phyloP scores from a whole-genome alignment of 371 early-diverging fungal species.

The Mycotypha africana region DNA sequence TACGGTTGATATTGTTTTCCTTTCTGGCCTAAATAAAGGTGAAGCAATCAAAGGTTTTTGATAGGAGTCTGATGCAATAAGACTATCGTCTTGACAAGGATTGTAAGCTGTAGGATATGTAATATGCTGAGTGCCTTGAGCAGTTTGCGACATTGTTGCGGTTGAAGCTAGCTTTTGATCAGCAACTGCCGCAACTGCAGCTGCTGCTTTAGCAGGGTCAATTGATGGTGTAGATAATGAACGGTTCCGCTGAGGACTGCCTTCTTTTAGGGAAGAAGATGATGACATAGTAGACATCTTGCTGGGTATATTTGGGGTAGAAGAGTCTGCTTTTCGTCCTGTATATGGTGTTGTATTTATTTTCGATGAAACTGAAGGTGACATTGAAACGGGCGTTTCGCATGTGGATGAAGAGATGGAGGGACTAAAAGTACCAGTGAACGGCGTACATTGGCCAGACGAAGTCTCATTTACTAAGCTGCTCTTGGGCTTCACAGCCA shows the following conservation, averaged over 20 bases:
- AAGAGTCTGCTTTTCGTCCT: conserved; percentile 1
- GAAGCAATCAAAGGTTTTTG: too few relatives aligned
- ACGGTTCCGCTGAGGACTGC: conserved; percentile 11
- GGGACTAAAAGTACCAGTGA: conserved; percentile 3
- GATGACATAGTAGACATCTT: conserved; percentile 16
- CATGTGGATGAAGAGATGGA: conserved; percentile 10
- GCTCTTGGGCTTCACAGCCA: background rate
- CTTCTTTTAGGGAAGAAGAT: conserved; percentile 11
- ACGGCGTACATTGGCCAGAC: conserved; percentile 12
- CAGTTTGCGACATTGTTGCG: background rate
- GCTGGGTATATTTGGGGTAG: conserved; percentile 18
- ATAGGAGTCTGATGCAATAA: background rate
- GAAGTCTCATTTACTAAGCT: too few relatives aligned
- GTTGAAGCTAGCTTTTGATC: background rate
- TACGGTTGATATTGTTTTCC: background rate
- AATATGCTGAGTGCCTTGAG: background rate
- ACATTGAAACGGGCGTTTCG: conserved; percentile 17
- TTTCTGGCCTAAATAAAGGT: too few relatives aligned
- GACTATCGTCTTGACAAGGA: too few relatives aligned
- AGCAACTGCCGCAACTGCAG: conserved; percentile 10
- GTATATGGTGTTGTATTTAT: conserved; percentile 9
- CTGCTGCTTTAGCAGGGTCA: conserved; percentile 15
- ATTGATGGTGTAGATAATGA: conserved; percentile 18
- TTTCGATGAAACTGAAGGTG: conserved; percentile 16
- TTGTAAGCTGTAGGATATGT: too few relatives aligned